Evolutionary conservation across 495 filamentous ascomycete genomes (phyloP), one percentile per base, ranked within the genome.

Genomic region (Sabuloglossum arenarium): DNA sequence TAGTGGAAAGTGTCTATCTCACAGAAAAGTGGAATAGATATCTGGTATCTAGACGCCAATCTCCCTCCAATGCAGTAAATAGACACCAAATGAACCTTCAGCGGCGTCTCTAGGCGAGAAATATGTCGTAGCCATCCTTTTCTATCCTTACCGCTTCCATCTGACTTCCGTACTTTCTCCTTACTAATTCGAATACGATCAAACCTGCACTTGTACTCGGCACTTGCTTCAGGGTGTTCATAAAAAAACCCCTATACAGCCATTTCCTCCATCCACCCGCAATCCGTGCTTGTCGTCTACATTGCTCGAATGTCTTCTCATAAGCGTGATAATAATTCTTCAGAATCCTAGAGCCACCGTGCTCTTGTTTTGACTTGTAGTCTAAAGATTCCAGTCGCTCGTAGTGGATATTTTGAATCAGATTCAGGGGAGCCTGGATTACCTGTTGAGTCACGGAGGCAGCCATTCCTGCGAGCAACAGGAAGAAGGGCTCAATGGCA

Each of bases 191-290:
- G 64, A 95, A 95, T 49, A 91, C 87, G 59, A 95, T 83, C 55
- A 95, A 65, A 0, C 87, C 88, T 1, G 88, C 88, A 61, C 84
- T 88, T 3, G 88, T 93, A 64, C 85, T 88, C 16, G 88, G 88
- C 37, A 94, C 82, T 68, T 91, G 86, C 39, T 81, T 74, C 45
- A 93, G 72, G 2, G 86, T 86, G 56, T 75, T 81, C 68, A 74
- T 74, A 64, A 81, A 71, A 64, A 94, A 93, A 6, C 81, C 85
- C 16, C 74, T 73, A 65, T 84, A 95, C 19, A 94, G 64, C 84
- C 86, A 94, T 27, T 67, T 68, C 27, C 74, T 64, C 75, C 85
- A 80, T 1, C 79, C 79, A 0, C 83, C 82, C 16, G 75, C 75
- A 27, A 75, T 70, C 19, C 64, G 62, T 0, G 84, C 86, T 61